These are phyloP conservation scores for Candida krabiensis DNA, from an alignment of 805 yeast species.

Conservation along the genomic window DNA sequence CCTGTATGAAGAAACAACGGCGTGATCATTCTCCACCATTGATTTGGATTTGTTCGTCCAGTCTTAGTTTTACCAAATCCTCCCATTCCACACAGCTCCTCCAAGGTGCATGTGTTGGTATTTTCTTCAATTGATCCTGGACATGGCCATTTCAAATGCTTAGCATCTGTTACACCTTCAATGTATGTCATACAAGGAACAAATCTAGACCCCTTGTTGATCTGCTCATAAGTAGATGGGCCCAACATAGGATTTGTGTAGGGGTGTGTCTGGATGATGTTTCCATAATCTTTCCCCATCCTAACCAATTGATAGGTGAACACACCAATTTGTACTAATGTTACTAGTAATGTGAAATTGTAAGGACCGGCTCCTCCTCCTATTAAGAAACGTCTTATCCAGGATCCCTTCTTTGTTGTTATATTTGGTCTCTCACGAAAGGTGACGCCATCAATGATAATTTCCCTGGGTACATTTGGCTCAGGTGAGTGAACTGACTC, in stretches of 20 bases:
- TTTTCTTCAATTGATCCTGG: slow-evolving; percentile 59
- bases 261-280: slow-evolving; percentile 66
- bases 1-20: slow-evolving; percentile 79
- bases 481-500: no score
- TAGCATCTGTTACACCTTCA: slow-evolving; percentile 47
- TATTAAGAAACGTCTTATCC: no score
- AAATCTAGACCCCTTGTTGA: slow-evolving; percentile 70
- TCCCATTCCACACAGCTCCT: slow-evolving; percentile 61
- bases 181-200: slow-evolving; percentile 67
- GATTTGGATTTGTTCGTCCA: slow-evolving; percentile 45
- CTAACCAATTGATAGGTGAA: slow-evolving; percentile 61
- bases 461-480: no score
- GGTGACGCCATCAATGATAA: no score
- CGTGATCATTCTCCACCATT: slow-evolving; percentile 69
- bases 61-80: slow-evolving; percentile 40
- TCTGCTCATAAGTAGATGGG: slow-evolving; percentile 65
- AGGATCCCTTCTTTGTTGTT: no score
- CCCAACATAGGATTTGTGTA: slow-evolving; percentile 79
- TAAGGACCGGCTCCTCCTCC: no score
- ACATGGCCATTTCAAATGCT: slow-evolving; percentile 56
- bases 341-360: slow-evolving; percentile 34
- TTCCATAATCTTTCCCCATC: slow-evolving; percentile 61
- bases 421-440: no score
- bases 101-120: slow-evolving; percentile 57
- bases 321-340: slow-evolving; percentile 50